Base-by-base conservation (phyloP, 371 early-diverging fungal species). In the Saksenaea oblongispora region DNA sequence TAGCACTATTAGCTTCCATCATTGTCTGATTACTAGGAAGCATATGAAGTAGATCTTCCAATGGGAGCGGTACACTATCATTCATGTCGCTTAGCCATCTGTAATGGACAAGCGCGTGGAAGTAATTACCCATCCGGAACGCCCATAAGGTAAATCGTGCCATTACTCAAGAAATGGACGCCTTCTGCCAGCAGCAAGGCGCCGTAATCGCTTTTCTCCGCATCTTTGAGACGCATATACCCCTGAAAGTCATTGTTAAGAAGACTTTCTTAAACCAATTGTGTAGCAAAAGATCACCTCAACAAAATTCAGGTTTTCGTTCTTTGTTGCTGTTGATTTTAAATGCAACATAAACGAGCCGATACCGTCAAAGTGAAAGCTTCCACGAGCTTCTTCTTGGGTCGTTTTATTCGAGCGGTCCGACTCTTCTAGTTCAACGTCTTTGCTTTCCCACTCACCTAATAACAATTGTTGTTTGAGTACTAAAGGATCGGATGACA, bases 111-210 rank as follows among this genome's bases (percentile, higher is more conserved):
- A 18, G 34, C 36, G 51, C 26, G 11, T 13, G 8, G 34, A n/a
- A 54, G 39, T 14, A 34, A 67, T 61, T 76, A 86, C 85, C 81
- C 74, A 41, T 84, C 81, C 14, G 84, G 82, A 27, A 77, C 84
- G 1, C 77, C 84, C 70, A 83, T 75, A 63, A 87, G 66, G 53
- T 81, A 87, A 22, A 87, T 62, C 1, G 85, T 72, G n/a, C 87
- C 87, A 54, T 84, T 82, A 17, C 65, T 70, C 24, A 84, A 71
- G 60, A 81, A 85, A 60, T 87, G 87, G 24, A 85, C 71, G 18
- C 87, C 87, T 39, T 80, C 84, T 28, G 84, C 80, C 54, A 70
- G 68, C 65, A 87, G 66, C 27, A 84, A 64, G 7, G 83, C 79
- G 0, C 87, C 87, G 56, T 69, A 75, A 69, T 84, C 82, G 26